Percentiles rank a stretch among this genome's conserved stretches.
These are phyloP conservation scores for Spathaspora boniae DNA, from an alignment of 805 yeast genomes.

Conservation along the genomic window DNA sequence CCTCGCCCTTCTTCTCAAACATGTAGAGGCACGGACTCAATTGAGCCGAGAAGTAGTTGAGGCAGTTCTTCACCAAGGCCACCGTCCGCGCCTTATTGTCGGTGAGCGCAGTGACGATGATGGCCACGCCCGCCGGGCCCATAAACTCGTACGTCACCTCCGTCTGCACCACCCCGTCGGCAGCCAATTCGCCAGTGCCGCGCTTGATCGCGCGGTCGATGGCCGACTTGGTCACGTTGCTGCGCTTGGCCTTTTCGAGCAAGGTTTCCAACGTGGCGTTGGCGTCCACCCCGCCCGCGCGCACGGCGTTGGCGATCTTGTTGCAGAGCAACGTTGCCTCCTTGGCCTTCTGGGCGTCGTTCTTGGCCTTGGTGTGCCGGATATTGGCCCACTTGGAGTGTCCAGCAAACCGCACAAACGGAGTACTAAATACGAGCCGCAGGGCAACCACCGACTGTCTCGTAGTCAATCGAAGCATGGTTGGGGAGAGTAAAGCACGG, in stretches of 20 bases:
- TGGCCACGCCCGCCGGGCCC: constrained; percentile 89
- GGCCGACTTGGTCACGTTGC: constrained; percentile 77
- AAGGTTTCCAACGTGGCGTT: constrained; percentile 62
- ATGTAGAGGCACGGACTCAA: constrained; percentile 75
- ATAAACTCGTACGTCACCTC: constrained; percentile 78
- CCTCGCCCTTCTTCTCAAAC: constrained; percentile 76
- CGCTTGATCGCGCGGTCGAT: constrained; percentile 85
- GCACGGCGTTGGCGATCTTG: constrained; percentile 72
- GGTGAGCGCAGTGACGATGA: constrained; percentile 81
- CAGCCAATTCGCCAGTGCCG: constrained; percentile 65
- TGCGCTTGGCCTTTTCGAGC: constrained; percentile 71
- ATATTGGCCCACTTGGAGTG: constrained; percentile 96
- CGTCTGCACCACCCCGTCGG: constrained; percentile 43
- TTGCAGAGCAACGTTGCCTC: constrained; percentile 69
- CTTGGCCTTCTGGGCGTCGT: constrained; percentile 75
- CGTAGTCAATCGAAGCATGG: too few relatives aligned
- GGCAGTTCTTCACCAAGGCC: constrained; percentile 68
- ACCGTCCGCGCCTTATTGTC: constrained; percentile 85
- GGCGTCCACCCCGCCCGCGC: constrained; percentile 53
- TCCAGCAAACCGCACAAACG: constrained; percentile 50
- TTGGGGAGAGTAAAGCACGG: too few relatives aligned
- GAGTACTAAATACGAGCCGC: constrained; percentile 14
- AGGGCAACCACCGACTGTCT: too few relatives aligned
- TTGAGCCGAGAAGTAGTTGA: constrained; percentile 65
- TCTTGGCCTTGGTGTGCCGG: constrained; percentile 89